Evolutionary conservation across 257 asterid genomes (phyloP), one percentile per base, ranked within the genome.

Genomic region (Solanum clarkiae): DNA sequence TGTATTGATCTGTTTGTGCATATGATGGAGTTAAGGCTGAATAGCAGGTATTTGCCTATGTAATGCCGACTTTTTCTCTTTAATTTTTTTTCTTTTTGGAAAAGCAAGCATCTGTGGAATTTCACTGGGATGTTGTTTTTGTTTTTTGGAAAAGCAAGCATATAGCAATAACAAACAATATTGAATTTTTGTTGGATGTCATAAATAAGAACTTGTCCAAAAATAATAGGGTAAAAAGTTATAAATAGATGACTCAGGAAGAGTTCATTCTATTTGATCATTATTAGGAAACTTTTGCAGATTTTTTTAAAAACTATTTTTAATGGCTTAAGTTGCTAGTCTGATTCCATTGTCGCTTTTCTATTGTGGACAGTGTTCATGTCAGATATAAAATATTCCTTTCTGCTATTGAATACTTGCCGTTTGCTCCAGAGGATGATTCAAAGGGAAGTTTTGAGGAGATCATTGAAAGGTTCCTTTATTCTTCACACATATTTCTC

Each of bases 11-110:
- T 97, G 71, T 97, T 92, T 93, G 96, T 94, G 88, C 98, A 95
- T 89, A 97, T 97, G 99, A 97, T 97, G 99, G 99, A 97, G 88
- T 88, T 95, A 89, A 92, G 99, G 88, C 94, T 97, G 87, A 92
- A 93, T 89, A 97, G 98, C 99, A 95, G 99, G 99, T 95, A 57
- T 26, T 84, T 40, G 68, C 75, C 84, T 59, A 45, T 44, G 65
- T 84, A 17, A 44, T 75, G 81, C 49, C 29, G 63, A 62, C 32
- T 62, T 54, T 55, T 77, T 74, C 40, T 56, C 80, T 75, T 65
- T 32, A 57, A n/a, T 45, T 82, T 51, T 83, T 60, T 80, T 60
- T 81, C 10, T n/a, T 22, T 40, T 80, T 8, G 47, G 51, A 44
- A 70, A 70, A 10, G 17, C 17, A 70, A 70, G 29, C 29, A 70